Evolutionary conservation across 805 yeast species (phyloP), one percentile per base, ranked within the genome.

Genomic region (Clavispora vitiphila): DNA sequence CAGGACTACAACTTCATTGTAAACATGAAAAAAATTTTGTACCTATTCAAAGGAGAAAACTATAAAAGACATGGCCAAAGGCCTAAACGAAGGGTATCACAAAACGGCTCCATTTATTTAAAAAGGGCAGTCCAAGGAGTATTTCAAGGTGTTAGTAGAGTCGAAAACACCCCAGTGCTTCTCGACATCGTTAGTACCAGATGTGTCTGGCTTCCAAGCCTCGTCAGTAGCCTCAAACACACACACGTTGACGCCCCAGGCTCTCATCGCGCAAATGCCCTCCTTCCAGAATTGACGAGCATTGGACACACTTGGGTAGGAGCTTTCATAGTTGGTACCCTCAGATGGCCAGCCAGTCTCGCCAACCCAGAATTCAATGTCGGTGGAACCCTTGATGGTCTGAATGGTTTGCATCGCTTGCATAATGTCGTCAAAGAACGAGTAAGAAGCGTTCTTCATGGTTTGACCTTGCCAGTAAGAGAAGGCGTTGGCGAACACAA

Each of bases 381-480:
- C 90, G 44, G 91, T 82, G 46, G 84, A 69, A 49, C 96, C 96
- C 76, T 91, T 90, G 55, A 77, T 66, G 54, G 87, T 72, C 76
- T 91, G 96, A 57, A 91, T 80, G 47, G 75, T 72, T 73, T 88
- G 95, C 64, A 91, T 72, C 52, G 97, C 96, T 76, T 91, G 97
- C 96, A 90, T 89, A 65, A 91, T 87, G 65, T 91, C 97, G 64
- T 90, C 97, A 53, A 88, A 78, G 83, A 90, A 91, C 2, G 96
- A 88, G 76, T 79, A 86, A 14, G 96, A 80, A 21, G 96, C 78
- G 65, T 90, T 90, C 38, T 65, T 59, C 77, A 76, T 77, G 53
- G 88, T 76, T 73, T 89, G 97, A 34, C 97, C 97, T 74, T 91
- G 98, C 98, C 98, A 91, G 82, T 90, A 91, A 8, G 97, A 86